These are phyloP conservation scores for Pyrenophora tritici-repentis DNA, from an alignment of 2,329 filamentous ascomycete genomes.

Conservation along the genomic window DNA sequence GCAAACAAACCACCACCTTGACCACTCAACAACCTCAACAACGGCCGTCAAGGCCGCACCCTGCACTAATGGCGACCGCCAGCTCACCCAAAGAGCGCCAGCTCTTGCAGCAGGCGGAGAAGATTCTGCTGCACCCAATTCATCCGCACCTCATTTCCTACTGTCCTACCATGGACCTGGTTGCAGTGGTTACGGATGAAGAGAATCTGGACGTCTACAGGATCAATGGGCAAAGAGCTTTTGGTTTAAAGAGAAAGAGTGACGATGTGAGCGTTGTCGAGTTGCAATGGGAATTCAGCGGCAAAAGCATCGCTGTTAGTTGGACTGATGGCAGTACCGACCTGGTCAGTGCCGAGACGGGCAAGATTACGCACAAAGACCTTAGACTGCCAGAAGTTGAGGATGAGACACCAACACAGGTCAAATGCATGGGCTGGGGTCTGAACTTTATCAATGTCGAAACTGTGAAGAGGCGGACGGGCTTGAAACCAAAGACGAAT, in stretches of 20 bases:
- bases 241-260: conserved; percentile 55
- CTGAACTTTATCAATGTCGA: conserved; percentile 60
- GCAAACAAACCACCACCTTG: conserved; percentile 19
- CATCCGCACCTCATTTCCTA: conserved; percentile 67
- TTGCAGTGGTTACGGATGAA: conserved; percentile 71
- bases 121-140: conserved; percentile 53
- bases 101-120: conserved; percentile 49
- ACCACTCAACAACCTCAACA: neutral
- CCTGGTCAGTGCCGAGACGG: conserved; percentile 77
- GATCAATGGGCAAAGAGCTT: conserved; percentile 73
- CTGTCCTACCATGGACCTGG: conserved; percentile 84
- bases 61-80: conserved; percentile 10
- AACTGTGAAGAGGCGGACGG: conserved; percentile 50
- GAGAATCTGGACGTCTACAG: conserved; percentile 77
- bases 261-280: conserved; percentile 42
- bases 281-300: conserved; percentile 55
- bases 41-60: conserved; percentile 13
- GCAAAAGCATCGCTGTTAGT: conserved; percentile 77
- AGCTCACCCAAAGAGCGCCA: conserved; percentile 11
- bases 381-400: conserved; percentile 21
- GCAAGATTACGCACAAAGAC: conserved; percentile 74
- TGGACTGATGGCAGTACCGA: conserved; percentile 82
- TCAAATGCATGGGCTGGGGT: conserved; percentile 60
- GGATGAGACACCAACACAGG: conserved; percentile 17
- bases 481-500: conserved; percentile 19